Percentiles rank a stretch among this genome's conserved stretches.
phyloP scores from a whole-genome alignment of 176 grass and related monocot genomes.

The Olyra latifolia region DNA sequence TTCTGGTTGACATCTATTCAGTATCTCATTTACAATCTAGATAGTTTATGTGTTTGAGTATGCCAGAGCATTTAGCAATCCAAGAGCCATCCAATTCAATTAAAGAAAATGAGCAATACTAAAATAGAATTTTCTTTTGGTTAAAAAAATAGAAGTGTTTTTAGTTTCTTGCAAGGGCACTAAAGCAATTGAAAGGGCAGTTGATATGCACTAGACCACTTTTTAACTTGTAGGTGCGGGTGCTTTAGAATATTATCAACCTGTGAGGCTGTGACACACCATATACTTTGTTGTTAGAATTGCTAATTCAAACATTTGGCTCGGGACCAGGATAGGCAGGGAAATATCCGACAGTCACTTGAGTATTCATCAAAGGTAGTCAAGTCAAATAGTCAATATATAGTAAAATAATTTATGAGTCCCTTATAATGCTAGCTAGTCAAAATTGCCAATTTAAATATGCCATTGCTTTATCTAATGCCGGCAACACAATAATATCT shows the following conservation, averaged over 20 bases:
- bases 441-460: slow-evolving; percentile 9
- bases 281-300: slow-evolving; percentile 1
- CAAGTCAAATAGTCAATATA: slow-evolving; percentile 2
- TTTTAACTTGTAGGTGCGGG: background rate
- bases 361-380: background rate
- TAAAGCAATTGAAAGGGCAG: background rate
- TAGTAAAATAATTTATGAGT: background rate
- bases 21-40: background rate
- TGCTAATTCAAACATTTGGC: slow-evolving; percentile 20
- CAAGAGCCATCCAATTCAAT: background rate
- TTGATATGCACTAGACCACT: background rate
- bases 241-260: background rate
- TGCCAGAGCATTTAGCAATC: background rate
- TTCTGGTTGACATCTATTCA: background rate
- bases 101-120: background rate
- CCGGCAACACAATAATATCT: background rate
- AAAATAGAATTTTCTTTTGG: too few species aligned
- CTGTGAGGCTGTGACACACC: too few species aligned
- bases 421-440: background rate
- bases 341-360: slow-evolving; percentile 3
- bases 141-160: slow-evolving; percentile 2
- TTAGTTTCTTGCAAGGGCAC: background rate
- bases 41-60: background rate
- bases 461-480: slow-evolving; percentile 5
- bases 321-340: slow-evolving; percentile 8